Base-by-base conservation (phyloP, 176 grass and related monocot genomes). In the Oryza nivara region DNA sequence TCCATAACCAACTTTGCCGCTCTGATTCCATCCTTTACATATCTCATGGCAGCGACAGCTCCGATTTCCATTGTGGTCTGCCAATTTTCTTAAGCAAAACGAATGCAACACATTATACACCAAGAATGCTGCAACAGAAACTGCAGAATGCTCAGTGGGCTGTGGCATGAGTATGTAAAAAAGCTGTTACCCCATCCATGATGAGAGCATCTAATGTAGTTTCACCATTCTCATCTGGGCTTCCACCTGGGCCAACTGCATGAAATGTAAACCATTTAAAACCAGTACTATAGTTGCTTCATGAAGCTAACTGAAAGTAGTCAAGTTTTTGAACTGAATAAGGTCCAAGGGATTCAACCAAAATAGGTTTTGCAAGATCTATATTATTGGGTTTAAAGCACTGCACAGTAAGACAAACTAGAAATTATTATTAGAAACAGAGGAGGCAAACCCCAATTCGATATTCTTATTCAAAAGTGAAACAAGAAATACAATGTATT, bases 161-260 rank as follows among this genome's bases (percentile, higher is more conserved):
- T 73, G 16, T 35, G 22, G 32, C 34, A 69, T 73, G n/a, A 83
- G 20, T 40, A 74, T 23, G 70, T 70, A 70, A 68, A 80, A 34
- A 13, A 84, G 44, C 11, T 89, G 46, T 92, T 93, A 98, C 93
- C 92, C 91, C 96, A 83, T 95, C 87, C 96, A 98, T 98, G 79
- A 95, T 92, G 80, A 98, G 96, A 83, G 91, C 96, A 90, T 98
- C 96, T 85, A 98, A 83, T 75, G 96, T 98, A 51, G 96, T 98
- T 93, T 98, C 93, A 35, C 93, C 91, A 5, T 95, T 92, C 77
- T 95, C 96, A 68, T 98, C 96, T 65, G 93, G 93, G 83, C 96
- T 93, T 60, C 96, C 96, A 83, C 96, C 89, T 47, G 93, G 96
- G 75, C 91, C 96, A 86, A 98, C 96, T 98, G 79, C 14, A 38